Evolutionary conservation across 1,284 basidiomycete species (phyloP), one percentile per base, ranked within the genome.

Genomic region (Boletus nobilissimus): DNA sequence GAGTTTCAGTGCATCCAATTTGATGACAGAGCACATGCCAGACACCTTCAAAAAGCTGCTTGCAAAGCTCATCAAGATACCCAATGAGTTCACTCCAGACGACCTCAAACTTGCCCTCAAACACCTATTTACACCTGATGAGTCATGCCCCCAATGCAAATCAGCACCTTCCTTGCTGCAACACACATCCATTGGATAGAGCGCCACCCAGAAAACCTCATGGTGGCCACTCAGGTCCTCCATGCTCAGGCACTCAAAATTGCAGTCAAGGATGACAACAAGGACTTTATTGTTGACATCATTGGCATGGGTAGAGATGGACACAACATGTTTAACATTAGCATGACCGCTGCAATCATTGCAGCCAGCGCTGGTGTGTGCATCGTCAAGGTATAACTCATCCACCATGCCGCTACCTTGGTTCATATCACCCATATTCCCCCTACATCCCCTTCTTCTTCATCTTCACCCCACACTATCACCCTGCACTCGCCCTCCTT

Each of bases 271-370:
- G 90, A 91, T 70, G 84, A 84, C 10, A 91, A 92, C 65, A 85
- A 87, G 9, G 93, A 94, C 82, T 94, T 94, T 79, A 88, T 94
- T 36, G 94, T 95, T 34, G 93, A 94, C 82, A 93, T 94, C 72
- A 90, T 91, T 63, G 90, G 82, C 24, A 85, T 85, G 4, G 98
- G 98, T 32, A 97, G 97, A 24, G 98, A 99, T 87, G 97, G 97
- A 0, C 94, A 97, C 87, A 97, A 99, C 83, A 95, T 97, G 1
- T 99, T 98, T 90, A 99, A 99, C 85, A 97, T 99, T 67, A 98
- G 96, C 83, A 99, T 98, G 0, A 96, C 97, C 1, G 97, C 97
- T 5, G 97, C 93, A 11, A 92, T 99, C 77, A 96, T 99, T 29
- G 97, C 97, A 40, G 97, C 97, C 32, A 97, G 97, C 26, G 96